Evolutionary conservation across 495 filamentous ascomycete genomes (phyloP), one percentile per base, ranked within the genome.

Genomic region (Trichoderma asperelloides): DNA sequence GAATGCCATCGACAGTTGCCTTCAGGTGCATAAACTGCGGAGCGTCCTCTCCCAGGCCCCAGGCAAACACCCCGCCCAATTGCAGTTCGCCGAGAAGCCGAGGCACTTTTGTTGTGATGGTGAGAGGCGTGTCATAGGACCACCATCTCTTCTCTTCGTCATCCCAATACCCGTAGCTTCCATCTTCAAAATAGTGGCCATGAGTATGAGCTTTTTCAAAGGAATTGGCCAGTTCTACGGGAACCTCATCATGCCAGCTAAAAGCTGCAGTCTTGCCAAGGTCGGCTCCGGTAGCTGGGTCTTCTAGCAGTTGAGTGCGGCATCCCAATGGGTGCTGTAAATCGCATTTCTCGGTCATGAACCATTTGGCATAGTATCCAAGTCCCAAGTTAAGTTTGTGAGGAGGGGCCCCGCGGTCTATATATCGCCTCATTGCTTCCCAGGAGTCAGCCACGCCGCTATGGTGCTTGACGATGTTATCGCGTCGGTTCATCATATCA

Each of bases 401-500:
- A 16, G 82, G 73, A 0, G 83, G 74, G 0, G 83, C 79, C 6
- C 89, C 88, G 64, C 82, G 80, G 16, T 79, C 77, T 5, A 88
- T 68, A 71, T 92, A 93, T 62, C 84, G 79, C 63, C 87, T 76
- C 21, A 91, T 70, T 16, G 84, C 76, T 15, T 82, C 80, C 15
- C 86, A 74, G 39, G 84, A 87, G 16, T 78, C 77, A 64, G 76
- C 69, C 37, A 91, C 75, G 47, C 86, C 84, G 25, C 84, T 89
- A 71, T 90, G 87, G 71, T 91, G 88, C 66, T 81, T 84, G 5
- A 89, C 91, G 12, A 85, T 75, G 68, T 79, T 85, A 71, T 92
- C 86, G 21, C 90, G 86, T 25, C 90, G 85, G 77, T 91, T 92
- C 84, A 89, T 89, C 64, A 93, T 72, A 69, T 93, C 90, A 76